Percentiles rank a stretch among this genome's conserved stretches.
Conservation (phyloP, 176 grass and related monocot species). For the Cymbopogon citratus region DNA sequence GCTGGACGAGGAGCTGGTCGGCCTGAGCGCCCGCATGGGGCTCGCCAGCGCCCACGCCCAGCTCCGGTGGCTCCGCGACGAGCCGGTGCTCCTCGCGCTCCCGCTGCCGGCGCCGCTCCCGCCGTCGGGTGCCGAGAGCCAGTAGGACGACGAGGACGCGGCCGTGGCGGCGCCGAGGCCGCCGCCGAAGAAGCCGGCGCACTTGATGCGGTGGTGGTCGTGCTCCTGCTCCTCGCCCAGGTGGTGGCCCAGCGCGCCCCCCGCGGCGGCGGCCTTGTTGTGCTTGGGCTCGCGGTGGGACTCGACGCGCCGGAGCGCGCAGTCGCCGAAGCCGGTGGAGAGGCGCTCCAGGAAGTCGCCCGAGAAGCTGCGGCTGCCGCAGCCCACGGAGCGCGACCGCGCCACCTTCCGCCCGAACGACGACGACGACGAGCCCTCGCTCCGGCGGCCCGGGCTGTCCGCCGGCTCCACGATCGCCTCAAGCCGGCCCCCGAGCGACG, state of each 20-base stretch:
- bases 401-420: slow-evolving; percentile 87
- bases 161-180: slow-evolving; percentile 33
- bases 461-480: slow-evolving; percentile 54
- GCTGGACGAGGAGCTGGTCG: slow-evolving; percentile 49
- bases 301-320: slow-evolving; percentile 82
- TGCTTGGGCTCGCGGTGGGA: slow-evolving; percentile 83
- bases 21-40: slow-evolving; percentile 80
- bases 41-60: slow-evolving; percentile 93
- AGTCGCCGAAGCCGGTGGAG: slow-evolving; percentile 91
- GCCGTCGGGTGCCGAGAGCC: slow-evolving; percentile 56
- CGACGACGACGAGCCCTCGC: slow-evolving; percentile 62
- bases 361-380: slow-evolving; percentile 89
- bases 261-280: slow-evolving; percentile 28
- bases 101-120: slow-evolving; percentile 1
- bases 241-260: slow-evolving; percentile 26
- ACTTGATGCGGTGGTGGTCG: slow-evolving; percentile 52
- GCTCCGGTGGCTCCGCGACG: slow-evolving; percentile 40
- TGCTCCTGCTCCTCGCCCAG: slow-evolving; percentile 30
- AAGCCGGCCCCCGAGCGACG: slow-evolving; percentile 19
- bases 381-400: slow-evolving; percentile 86
- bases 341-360: slow-evolving; percentile 91
- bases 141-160: slow-evolving; percentile 50
- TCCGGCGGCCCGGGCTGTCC: slow-evolving; percentile 62
- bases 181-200: slow-evolving; percentile 75
- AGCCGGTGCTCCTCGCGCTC: background rate